Base-by-base conservation (phyloP, 1,284 basidiomycete species). In the Boletus sp. region DNA sequence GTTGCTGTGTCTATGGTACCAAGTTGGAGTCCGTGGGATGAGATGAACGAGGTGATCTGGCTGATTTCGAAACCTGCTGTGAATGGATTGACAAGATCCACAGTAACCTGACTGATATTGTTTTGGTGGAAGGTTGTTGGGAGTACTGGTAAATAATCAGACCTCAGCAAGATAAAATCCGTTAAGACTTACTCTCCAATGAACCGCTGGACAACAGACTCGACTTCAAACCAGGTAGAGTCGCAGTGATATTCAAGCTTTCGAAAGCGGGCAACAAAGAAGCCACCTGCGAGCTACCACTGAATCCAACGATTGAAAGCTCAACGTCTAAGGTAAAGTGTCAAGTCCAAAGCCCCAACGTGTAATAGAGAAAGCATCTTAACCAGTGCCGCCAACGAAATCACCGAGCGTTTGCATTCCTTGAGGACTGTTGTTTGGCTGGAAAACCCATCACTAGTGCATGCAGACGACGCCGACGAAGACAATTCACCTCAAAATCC, bases 1-100 rank as follows among this genome's bases (percentile, higher is more conserved):
- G 77, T 79, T 9, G 69, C 58, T 12, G 77, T 75, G 48, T 78
- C 70, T 55, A 91, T 88, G 22, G 73, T 75, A 2, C 87, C 88
- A 23, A 91, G 72, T 34, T 66, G 66, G 52, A 91, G 76, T 2
- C 83, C 85, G 53, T 79, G 80, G 17, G 80, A 77, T 8, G 74
- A 77, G 44, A 90, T 80, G 37, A 73, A 80, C 5, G 84, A 83
- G n/a, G 70, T 66, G 53, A 90, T 80, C 47, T 72, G 70, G 4
- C 78, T 84, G 56, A 91, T 80, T 26, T 71, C 63, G 30, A 91
- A 71, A 20, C 69, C 68, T 5, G 83, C 69, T 2, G 77, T 80
- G 70, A 90, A 91, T 4, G 86, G 87, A 61, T 91, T 90, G 51
- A 62, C 70, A 22, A 90, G 72, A 41, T 72, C 65, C 35, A 91